phyloP scores from a whole-genome alignment of 495 filamentous ascomycete species.

The Xylaria castorea region DNA sequence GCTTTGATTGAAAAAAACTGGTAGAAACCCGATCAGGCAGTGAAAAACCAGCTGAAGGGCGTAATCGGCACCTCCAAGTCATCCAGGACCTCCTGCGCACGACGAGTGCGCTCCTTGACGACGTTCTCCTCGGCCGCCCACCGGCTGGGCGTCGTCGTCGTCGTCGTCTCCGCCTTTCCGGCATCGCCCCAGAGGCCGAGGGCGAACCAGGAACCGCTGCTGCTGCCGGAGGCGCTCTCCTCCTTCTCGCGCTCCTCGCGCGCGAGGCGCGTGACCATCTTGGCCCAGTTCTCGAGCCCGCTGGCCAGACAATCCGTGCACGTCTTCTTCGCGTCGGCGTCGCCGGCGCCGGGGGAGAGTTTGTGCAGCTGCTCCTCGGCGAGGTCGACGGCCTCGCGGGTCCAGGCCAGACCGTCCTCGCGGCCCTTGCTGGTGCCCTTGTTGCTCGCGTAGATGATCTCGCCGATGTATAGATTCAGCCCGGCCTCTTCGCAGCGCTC shows the following conservation, averaged over 20 bases:
- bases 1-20: neutral
- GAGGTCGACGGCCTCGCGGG: conserved; percentile 77
- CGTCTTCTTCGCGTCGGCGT: conserved; percentile 49
- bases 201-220: conserved; percentile 47
- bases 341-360: conserved; percentile 25
- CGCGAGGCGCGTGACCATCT: conserved; percentile 69
- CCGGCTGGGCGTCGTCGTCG: conserved; percentile 36
- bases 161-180: conserved; percentile 31
- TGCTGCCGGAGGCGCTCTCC: conserved; percentile 6
- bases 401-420: conserved; percentile 81
- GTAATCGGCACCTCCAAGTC: conserved; percentile 49
- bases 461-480: conserved; percentile 88
- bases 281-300: conserved; percentile 75
- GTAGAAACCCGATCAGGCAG: conserved; percentile 38
- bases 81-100: conserved; percentile 53
- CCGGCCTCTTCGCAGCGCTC: conserved; percentile 83
- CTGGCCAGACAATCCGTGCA: conserved; percentile 77
- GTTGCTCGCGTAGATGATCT: conserved; percentile 78
- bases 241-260: conserved; percentile 56
- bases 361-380: conserved; percentile 60
- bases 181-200: conserved; percentile 52
- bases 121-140: conserved; percentile 62
- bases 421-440: conserved; percentile 36
- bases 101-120: conserved; percentile 54
- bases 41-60: conserved; percentile 47